Conservation (phyloP, 441 rosid species). For the Pelargonium myrrhifolium region DNA sequence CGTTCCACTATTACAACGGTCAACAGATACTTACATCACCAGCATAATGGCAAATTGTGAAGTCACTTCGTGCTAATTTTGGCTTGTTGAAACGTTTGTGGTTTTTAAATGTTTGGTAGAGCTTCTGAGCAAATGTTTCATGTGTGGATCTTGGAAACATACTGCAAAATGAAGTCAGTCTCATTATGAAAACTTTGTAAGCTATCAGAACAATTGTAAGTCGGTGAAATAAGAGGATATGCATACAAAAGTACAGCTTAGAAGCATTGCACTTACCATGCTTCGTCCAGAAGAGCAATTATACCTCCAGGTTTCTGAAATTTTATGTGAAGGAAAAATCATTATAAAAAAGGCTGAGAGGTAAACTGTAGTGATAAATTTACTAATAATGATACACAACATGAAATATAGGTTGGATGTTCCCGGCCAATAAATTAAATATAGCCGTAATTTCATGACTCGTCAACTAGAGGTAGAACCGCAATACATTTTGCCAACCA, state of each 20-base stretch:
- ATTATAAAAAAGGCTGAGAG: slow-evolving; percentile 32
- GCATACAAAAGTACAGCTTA: slow-evolving; percentile 55
- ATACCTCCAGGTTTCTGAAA: slow-evolving; percentile 99
- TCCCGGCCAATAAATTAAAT: neutral
- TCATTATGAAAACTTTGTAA: slow-evolving; percentile 23
- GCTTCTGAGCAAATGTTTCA: slow-evolving; percentile 97
- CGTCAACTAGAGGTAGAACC: neutral
- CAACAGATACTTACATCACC: slow-evolving; percentile 93
- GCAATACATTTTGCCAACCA: neutral
- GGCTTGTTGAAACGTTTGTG: slow-evolving; percentile 93
- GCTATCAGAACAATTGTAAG: slow-evolving; percentile 65
- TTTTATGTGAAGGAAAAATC: slow-evolving; percentile 25
- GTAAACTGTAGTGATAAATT: neutral
- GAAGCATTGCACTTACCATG: slow-evolving; percentile 76
- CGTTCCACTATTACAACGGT: neutral
- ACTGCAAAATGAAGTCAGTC: slow-evolving; percentile 35
- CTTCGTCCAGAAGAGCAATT: slow-evolving; percentile 96
- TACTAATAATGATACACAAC: neutral
- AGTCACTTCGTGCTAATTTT: slow-evolving; percentile 85
- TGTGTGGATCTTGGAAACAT: slow-evolving; percentile 99
- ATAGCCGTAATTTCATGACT: neutral
- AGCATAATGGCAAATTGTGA: slow-evolving; percentile 94
- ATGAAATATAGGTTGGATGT: neutral
- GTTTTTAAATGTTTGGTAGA: slow-evolving; percentile 86
- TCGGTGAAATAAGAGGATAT: slow-evolving; percentile 9